These are phyloP conservation scores for Penicillium vulpinum DNA, from an alignment of 2,329 filamentous ascomycete genomes.

Conservation along the genomic window DNA sequence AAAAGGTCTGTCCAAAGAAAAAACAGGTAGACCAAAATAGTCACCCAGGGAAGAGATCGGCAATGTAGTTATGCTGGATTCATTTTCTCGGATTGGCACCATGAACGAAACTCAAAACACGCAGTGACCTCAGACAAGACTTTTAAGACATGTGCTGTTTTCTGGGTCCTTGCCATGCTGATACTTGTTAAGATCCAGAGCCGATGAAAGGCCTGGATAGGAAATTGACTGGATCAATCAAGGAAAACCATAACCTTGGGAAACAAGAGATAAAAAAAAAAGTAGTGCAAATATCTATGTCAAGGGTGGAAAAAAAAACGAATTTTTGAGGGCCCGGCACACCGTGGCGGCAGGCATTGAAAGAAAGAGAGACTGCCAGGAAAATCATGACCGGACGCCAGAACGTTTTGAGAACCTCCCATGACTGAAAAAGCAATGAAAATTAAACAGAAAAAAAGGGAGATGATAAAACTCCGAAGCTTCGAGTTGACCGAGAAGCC, in stretches of 20 bases:
- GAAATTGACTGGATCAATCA: slow-evolving; percentile 23
- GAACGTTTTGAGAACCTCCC: slow-evolving; percentile 35
- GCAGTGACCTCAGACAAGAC: slow-evolving; percentile 19
- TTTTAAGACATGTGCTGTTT: slow-evolving; percentile 22
- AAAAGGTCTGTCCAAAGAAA: slow-evolving; percentile 1
- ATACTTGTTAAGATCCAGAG: slow-evolving; percentile 31
- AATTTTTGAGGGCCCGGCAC: slow-evolving; percentile 30
- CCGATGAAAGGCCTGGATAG: slow-evolving; percentile 9
- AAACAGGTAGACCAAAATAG: not conserved
- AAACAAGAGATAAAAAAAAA: slow-evolving; percentile 18
- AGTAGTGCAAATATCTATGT: slow-evolving; percentile 34
- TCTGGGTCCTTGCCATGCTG: slow-evolving; percentile 27
- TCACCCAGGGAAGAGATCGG: not conserved
- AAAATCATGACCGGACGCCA: slow-evolving; percentile 40
- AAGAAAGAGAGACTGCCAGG: slow-evolving; percentile 30
- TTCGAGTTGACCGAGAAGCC: slow-evolving; percentile 25
- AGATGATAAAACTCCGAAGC: slow-evolving; percentile 22
- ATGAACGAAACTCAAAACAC: not conserved
- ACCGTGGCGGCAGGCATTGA: slow-evolving; percentile 33
- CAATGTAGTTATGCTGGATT: slow-evolving; percentile 5
- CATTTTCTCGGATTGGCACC: not conserved
- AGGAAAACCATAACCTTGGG: slow-evolving; percentile 11
- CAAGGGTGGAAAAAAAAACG: slow-evolving; percentile 27
- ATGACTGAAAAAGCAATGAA: slow-evolving; percentile 26
- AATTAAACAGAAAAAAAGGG: slow-evolving; percentile 13